These are phyloP conservation scores for Paradendryphiella salina DNA, from an alignment of 2,329 filamentous ascomycete genomes.

Conservation along the genomic window DNA sequence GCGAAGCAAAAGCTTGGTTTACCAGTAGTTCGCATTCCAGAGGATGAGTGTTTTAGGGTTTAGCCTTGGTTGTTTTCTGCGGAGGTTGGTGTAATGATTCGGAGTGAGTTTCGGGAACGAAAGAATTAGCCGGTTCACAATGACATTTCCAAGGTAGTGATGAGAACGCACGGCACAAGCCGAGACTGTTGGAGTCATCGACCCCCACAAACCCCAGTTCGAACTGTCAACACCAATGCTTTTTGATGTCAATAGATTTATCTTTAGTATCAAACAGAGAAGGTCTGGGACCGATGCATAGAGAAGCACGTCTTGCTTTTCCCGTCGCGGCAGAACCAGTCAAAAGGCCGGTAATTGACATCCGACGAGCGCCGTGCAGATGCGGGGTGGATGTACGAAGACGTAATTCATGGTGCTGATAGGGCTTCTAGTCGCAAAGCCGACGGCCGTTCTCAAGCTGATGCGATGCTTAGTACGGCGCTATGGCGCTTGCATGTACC, in stretches of 20 bases:
- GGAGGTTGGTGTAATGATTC: neutral
- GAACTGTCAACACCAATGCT: neutral
- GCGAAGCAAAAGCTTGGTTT: neutral
- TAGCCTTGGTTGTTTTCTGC: conserved; percentile 3
- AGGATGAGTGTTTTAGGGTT: conserved; percentile 5
- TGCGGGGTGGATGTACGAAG: conserved; percentile 9
- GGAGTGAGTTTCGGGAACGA: neutral
- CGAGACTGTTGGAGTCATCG: neutral
- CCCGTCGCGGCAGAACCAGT: conserved; percentile 1
- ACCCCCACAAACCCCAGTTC: neutral
- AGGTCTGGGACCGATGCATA: neutral
- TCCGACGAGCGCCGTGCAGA: conserved; percentile 6
- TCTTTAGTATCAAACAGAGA: neutral
- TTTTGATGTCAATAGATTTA: conserved; percentile 6
- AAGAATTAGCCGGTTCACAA: conserved; percentile 7
- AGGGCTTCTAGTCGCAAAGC: conserved; percentile 4
- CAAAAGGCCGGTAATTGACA: conserved; percentile 4
- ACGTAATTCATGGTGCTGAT: conserved; percentile 4
- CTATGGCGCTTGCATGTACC: conserved; percentile 10
- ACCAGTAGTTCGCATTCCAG: neutral
- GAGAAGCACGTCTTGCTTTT: neutral
- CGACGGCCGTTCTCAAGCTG: conserved; percentile 1
- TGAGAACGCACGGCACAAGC: neutral
- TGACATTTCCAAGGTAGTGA: neutral
- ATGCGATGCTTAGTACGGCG: conserved; percentile 1